Base-by-base conservation (phyloP, 345 rosid species). In the Salix suchowensis region DNA sequence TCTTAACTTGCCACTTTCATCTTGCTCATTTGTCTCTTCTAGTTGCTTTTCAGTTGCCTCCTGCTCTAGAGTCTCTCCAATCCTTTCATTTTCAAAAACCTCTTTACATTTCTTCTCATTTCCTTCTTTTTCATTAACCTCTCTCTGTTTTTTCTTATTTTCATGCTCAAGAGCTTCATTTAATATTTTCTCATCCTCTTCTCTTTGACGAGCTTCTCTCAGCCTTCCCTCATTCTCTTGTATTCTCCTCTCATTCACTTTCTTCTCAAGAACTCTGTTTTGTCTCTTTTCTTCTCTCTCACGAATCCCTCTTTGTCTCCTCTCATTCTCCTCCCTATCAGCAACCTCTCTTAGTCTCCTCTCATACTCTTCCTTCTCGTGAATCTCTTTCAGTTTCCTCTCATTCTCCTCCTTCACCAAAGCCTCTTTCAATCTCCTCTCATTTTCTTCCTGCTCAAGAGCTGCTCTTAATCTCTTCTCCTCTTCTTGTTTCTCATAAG, bases 121-220 rank as follows among this genome's bases (percentile, higher is more conserved):
- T 84, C 86, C 89, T 76, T 85, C 88, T 70, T 74, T 84, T 73
- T 83, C 87, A 84, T n/a, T 40, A 72, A 76, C 85, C 82, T 87
- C 86, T 84, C 73, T 84, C 58, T 79, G 82, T 75, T 68, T 86
- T 73, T 71, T 87, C 82, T 84, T 87, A 60, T 80, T 83, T 76
- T 87, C 88, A 83, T 61, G 79, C 74, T 87, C 88, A 74, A 71
- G 80, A 72, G 71, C 67, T 79, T 84, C 85, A 80, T 69, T 84
- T 65, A 65, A 67, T 80, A 74, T 86, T 78, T 39, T 84, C 71
- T 82, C 89, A 19, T 67, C 76, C 76, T 88, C 86, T 75, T 83
- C 87, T 78, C 44, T 66, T 82, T 85, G 83, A 34, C 42, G 48
- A 77, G 86, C 81, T 79, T 81, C 85, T 72, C 70, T 85, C 65